Evolutionary conservation across 2,329 filamentous ascomycete genomes (phyloP).

Genomic region (Aspergillus fijiensis): DNA sequence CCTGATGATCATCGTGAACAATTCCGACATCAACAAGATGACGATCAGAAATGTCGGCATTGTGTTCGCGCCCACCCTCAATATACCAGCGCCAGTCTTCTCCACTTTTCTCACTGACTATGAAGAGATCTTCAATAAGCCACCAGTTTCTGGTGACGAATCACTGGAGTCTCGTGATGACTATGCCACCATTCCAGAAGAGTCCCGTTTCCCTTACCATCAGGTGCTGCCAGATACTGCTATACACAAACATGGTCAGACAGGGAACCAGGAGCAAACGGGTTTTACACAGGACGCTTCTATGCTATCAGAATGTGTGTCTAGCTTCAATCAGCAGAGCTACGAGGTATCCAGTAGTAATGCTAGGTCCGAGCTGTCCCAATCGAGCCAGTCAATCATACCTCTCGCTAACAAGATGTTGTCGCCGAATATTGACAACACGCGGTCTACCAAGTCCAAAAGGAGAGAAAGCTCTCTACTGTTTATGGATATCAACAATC

Average conservation of each 20-base stretch:
- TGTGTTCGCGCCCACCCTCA: conserved; percentile 94
- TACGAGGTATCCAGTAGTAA: conserved; percentile 43
- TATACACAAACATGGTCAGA: conserved; percentile 62
- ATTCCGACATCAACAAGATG: conserved; percentile 93
- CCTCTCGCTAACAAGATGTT: conserved; percentile 44
- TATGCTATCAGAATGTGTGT: conserved; percentile 50
- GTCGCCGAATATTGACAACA: conserved; percentile 36
- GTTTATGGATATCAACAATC: conserved; percentile 43
- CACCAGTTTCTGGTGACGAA: conserved; percentile 49
- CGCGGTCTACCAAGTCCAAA: conserved; percentile 44
- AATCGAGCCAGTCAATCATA: conserved; percentile 22
- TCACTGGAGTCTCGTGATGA: conserved; percentile 45
- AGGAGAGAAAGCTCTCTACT: conserved; percentile 51
- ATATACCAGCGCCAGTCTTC: conserved; percentile 93
- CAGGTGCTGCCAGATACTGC: conserved; percentile 68
- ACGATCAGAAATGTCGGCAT: conserved; percentile 96
- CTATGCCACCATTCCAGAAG: conserved; percentile 50
- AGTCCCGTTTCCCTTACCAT: conserved; percentile 62
- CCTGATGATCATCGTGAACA: conserved; percentile 87
- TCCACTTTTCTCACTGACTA: conserved; percentile 92
- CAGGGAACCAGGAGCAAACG: conserved; percentile 45
- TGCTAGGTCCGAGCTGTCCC: conserved; percentile 27
- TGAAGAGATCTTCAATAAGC: conserved; percentile 75
- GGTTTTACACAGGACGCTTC: conserved; percentile 26
- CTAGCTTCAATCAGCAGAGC: conserved; percentile 52